phyloP scores from a whole-genome alignment of 2,329 filamentous ascomycete genomes.

The Neopestalotiopsis sp. region DNA sequence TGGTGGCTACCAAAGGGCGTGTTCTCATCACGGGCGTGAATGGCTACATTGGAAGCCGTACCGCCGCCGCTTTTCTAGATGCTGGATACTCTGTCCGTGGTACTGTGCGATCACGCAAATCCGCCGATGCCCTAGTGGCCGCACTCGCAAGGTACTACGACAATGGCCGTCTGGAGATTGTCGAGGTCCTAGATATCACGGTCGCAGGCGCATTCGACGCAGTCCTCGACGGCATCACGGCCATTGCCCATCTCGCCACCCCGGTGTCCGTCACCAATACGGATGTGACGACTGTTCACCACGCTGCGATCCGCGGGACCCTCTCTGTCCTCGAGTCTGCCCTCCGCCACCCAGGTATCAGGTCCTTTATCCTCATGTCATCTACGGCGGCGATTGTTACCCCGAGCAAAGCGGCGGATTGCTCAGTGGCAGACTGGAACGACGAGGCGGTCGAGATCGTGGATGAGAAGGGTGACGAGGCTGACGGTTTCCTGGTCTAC shows the following conservation, averaged over 20 bases:
- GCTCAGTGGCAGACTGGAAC: not conserved
- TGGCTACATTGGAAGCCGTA: conserved; percentile 4
- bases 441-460: not conserved
- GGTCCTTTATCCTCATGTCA: conserved; percentile 3
- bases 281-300: not conserved
- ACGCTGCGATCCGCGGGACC: not conserved
- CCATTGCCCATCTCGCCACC: not conserved
- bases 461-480: not conserved
- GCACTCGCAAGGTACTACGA: not conserved
- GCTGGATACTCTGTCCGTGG: conserved; percentile 13
- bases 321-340: not conserved
- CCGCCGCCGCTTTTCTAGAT: not conserved
- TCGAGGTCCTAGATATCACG: conserved; percentile 4
- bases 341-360: not conserved
- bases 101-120: not conserved
- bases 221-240: not conserved
- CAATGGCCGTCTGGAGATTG: not conserved
- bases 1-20: not conserved
- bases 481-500: not conserved
- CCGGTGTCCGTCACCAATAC: conserved; percentile 1
- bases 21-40: conserved; percentile 12
- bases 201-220: conserved; percentile 6
- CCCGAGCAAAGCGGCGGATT: not conserved
- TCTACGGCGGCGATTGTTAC: not conserved
- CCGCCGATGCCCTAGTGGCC: not conserved